These are phyloP conservation scores for Arabidopsis lyrata DNA, from an alignment of 441 rosid species.

Conservation along the genomic window DNA sequence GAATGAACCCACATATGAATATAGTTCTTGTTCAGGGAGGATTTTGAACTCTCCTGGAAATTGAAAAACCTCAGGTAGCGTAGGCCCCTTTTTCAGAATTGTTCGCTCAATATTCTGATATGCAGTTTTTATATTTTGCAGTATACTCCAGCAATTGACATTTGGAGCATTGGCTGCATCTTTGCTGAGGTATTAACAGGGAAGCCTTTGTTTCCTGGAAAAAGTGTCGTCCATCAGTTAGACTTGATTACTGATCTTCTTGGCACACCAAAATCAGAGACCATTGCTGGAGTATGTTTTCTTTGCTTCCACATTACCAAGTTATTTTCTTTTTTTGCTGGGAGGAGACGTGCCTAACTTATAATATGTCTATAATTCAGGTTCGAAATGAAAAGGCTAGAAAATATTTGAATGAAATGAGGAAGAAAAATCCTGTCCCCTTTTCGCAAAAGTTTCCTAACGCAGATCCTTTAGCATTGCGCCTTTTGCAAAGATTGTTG, in stretches of 20 bases:
- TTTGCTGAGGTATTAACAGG: constrained; percentile 96
- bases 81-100: not conserved
- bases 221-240: constrained; percentile 95
- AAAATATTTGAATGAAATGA: constrained; percentile 85
- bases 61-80: not conserved
- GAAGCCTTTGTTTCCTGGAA: constrained; percentile 98
- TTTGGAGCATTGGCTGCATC: constrained; percentile 99
- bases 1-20: constrained; percentile 45
- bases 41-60: too few species aligned
- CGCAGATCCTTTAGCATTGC: constrained; percentile 79
- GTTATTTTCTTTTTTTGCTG: not conserved
- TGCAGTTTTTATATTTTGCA: constrained; percentile 48
- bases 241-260: constrained; percentile 96
- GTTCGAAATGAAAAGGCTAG: constrained; percentile 98
- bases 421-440: constrained; percentile 73
- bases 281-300: constrained; percentile 76
- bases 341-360: constrained; percentile 41
- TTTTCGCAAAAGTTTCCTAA: constrained; percentile 86
- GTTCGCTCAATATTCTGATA: constrained; percentile 40
- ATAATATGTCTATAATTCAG: constrained; percentile 61
- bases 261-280: constrained; percentile 88
- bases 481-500: constrained; percentile 76
- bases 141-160: constrained; percentile 99
- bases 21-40: constrained; percentile 86
- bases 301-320: constrained; percentile 52